phyloP scores from a whole-genome alignment of 768 basidiomycete genomes.

The Leucocoprinus sp. region DNA sequence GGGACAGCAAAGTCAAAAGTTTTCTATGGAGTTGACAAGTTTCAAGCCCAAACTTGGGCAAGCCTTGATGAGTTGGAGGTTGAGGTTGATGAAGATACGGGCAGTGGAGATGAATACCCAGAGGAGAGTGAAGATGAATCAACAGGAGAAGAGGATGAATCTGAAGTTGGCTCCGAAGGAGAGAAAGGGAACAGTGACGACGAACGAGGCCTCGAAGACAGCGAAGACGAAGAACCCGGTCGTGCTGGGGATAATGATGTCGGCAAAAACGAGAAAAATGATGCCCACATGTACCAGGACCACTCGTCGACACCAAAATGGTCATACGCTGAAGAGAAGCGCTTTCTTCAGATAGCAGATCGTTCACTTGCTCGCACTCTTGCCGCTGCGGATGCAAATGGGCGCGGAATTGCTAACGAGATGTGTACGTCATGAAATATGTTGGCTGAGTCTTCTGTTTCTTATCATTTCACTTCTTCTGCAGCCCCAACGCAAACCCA shows the following conservation, averaged over 20 bases:
- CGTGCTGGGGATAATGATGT: conserved; percentile 4
- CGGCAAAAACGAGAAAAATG: conserved; percentile 9
- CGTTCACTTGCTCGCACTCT: conserved; percentile 29
- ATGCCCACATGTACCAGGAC: neutral
- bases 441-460: neutral
- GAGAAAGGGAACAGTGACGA: neutral
- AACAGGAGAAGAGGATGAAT: conserved; percentile 4
- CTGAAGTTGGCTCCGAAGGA: conserved; percentile 10
- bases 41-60: conserved; percentile 44
- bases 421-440: conserved; percentile 18
- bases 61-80: conserved; percentile 13
- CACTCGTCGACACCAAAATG: conserved; percentile 12
- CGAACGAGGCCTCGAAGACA: conserved; percentile 4
- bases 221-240: conserved; percentile 8
- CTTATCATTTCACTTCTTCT: neutral
- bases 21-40: conserved; percentile 54
- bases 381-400: conserved; percentile 24
- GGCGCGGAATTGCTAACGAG: conserved; percentile 29
- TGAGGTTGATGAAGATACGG: conserved; percentile 11
- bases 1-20: conserved; percentile 54
- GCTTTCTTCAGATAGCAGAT: conserved; percentile 25
- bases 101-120: conserved; percentile 13
- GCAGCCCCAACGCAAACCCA: conserved; percentile 40
- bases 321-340: conserved; percentile 24
- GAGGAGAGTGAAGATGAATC: conserved; percentile 17